A percentile compares a stretch with the other conserved stretches of the same genome.
These are phyloP conservation scores for Pseudopithomyces maydicus DNA, from an alignment of 2,329 filamentous ascomycete genomes.

Conservation along the genomic window DNA sequence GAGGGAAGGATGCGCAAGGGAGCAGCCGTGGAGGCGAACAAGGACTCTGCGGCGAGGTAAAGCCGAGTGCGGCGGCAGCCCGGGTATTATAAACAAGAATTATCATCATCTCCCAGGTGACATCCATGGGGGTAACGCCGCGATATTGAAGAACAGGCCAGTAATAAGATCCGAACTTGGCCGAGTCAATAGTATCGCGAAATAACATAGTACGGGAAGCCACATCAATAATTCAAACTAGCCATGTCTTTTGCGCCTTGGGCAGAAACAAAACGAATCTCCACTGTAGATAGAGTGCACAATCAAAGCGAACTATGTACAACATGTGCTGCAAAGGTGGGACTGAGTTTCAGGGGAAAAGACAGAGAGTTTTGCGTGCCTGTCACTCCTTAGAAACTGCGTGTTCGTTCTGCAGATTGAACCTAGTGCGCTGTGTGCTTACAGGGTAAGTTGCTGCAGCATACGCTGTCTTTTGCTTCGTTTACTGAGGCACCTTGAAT, in stretches of 20 bases:
- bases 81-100: slow-evolving; percentile 34
- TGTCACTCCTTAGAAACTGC: slow-evolving; percentile 13
- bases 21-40: not conserved
- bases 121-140: slow-evolving; percentile 5
- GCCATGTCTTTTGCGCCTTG: not conserved
- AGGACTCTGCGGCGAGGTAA: not conserved
- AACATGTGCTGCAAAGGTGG: not conserved
- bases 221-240: slow-evolving; percentile 12
- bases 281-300: too few species aligned
- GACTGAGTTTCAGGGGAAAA: not conserved
- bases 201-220: slow-evolving; percentile 15
- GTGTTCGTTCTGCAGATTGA: slow-evolving; percentile 4
- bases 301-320: too few species aligned
- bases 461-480: not conserved
- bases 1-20: slow-evolving; percentile 2
- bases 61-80: slow-evolving; percentile 21
- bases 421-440: slow-evolving; percentile 11
- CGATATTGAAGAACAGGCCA: slow-evolving; percentile 20
- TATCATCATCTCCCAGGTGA: slow-evolving; percentile 6
- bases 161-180: slow-evolving; percentile 17
- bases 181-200: slow-evolving; percentile 5
- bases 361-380: not conserved
- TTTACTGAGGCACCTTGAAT: not conserved
- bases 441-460: not conserved
- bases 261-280: slow-evolving; percentile 11